A percentile compares a stretch with the other conserved stretches of the same genome.
These are phyloP conservation scores for Naganishia liquefaciens DNA, from an alignment of 1,284 basidiomycete species.

Conservation along the genomic window DNA sequence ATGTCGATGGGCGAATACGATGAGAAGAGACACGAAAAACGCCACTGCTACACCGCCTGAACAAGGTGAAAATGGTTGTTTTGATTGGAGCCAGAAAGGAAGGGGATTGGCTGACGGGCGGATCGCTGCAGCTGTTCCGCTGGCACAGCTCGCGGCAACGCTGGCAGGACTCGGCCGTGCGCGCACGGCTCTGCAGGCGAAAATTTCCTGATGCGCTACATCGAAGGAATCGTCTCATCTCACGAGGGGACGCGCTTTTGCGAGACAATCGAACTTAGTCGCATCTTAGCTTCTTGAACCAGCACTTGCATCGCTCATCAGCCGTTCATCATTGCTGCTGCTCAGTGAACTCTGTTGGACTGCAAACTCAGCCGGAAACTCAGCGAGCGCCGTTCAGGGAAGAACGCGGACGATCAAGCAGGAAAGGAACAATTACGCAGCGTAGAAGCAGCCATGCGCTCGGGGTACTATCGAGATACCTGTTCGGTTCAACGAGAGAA, in stretches of 20 bases:
- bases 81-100: conserved; percentile 25
- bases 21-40: not conserved
- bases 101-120: conserved; percentile 17
- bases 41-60: conserved; percentile 12
- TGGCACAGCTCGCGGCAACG: conserved; percentile 10
- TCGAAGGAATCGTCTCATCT: not conserved
- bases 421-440: too few species aligned
- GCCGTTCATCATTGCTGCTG: too few species aligned
- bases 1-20: conserved; percentile 8
- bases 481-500: not conserved
- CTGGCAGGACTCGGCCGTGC: conserved; percentile 4
- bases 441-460: not conserved
- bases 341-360: too few species aligned
- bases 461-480: conserved; percentile 7
- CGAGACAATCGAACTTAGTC: not conserved
- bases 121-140: not conserved
- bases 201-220: conserved; percentile 15
- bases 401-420: too few species aligned
- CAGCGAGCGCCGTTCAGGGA: too few species aligned
- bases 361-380: too few species aligned
- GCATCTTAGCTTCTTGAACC: not conserved
- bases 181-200: not conserved
- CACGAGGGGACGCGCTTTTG: conserved; percentile 7
- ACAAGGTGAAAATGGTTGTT: conserved; percentile 21
- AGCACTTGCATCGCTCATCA: too few species aligned